A percentile compares a stretch with the other conserved stretches of the same genome.
These are phyloP conservation scores for Sarcodon sp. DNA, from an alignment of 768 basidiomycete species.

Conservation along the genomic window DNA sequence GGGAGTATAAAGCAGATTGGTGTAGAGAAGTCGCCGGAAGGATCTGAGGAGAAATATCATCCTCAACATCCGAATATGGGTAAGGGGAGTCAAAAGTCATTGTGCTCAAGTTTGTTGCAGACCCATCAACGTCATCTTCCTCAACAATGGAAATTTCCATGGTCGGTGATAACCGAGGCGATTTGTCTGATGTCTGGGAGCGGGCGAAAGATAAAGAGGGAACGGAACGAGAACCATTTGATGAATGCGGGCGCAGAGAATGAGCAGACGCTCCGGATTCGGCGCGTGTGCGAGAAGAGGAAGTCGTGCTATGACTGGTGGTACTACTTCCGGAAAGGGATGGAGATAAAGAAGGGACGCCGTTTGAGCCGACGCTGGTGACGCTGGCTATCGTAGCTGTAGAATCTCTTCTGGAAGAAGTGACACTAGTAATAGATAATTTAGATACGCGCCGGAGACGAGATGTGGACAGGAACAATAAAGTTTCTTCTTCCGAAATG, in stretches of 20 bases:
- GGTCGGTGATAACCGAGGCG: slow-evolving; percentile 9
- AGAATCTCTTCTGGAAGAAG: slow-evolving; percentile 16
- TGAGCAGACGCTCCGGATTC: slow-evolving; percentile 11
- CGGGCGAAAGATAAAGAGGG: slow-evolving; percentile 1
- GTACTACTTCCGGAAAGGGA: background rate
- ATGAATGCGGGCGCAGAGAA: slow-evolving; percentile 14
- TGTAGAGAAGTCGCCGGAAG: slow-evolving; percentile 1
- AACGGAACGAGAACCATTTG: slow-evolving; percentile 13
- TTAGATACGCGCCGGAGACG: slow-evolving; percentile 22
- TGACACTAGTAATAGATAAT: slow-evolving; percentile 12
- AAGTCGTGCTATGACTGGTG: background rate
- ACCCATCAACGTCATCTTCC: slow-evolving; percentile 15
- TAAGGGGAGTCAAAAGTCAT: slow-evolving; percentile 9
- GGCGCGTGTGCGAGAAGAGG: slow-evolving; percentile 11
- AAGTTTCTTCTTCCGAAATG: slow-evolving; percentile 34
- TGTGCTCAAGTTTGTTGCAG: slow-evolving; percentile 14
- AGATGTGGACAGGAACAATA: slow-evolving; percentile 23
- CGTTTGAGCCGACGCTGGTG: slow-evolving; percentile 8
- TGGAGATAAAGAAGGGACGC: slow-evolving; percentile 9
- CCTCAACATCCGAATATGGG: slow-evolving; percentile 4
- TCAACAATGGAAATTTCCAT: slow-evolving; percentile 16
- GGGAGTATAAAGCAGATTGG: slow-evolving; percentile 1
- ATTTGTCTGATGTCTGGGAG: background rate
- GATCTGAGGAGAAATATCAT: slow-evolving; percentile 1
- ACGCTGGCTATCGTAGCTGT: slow-evolving; percentile 12